Conservation (phyloP, 2,329 filamentous ascomycete genomes). For the Trichoderma sp. region DNA sequence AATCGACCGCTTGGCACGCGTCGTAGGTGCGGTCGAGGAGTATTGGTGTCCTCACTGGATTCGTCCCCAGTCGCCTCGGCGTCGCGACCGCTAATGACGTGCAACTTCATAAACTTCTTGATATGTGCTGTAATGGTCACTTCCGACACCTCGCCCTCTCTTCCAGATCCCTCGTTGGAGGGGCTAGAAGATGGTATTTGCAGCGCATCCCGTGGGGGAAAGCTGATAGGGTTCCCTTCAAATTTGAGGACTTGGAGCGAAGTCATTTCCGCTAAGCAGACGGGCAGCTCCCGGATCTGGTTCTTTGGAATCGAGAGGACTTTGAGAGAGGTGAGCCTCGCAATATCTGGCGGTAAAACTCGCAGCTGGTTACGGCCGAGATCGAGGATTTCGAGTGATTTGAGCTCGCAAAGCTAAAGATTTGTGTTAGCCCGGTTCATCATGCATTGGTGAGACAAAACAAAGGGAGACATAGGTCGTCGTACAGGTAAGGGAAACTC, state of each 20-base stretch:
- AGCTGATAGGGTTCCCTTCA: slow-evolving; percentile 82
- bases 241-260: slow-evolving; percentile 89
- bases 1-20: slow-evolving; percentile 67
- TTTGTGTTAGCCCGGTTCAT: slow-evolving; percentile 31
- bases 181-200: slow-evolving; percentile 61
- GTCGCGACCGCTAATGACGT: slow-evolving; percentile 56
- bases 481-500: slow-evolving; percentile 63
- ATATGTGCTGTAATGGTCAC: slow-evolving; percentile 63
- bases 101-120: slow-evolving; percentile 63
- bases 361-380: slow-evolving; percentile 85
- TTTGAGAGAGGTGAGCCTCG: slow-evolving; percentile 80
- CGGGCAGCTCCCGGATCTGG: slow-evolving; percentile 79
- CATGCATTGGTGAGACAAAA: not conserved
- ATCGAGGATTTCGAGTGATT: slow-evolving; percentile 88
- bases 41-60: slow-evolving; percentile 76
- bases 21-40: slow-evolving; percentile 70
- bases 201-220: slow-evolving; percentile 73
- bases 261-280: slow-evolving; percentile 85
- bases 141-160: slow-evolving; percentile 67
- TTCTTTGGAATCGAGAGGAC: slow-evolving; percentile 89
- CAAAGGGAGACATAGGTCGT: slow-evolving; percentile 25
- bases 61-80: slow-evolving; percentile 63
- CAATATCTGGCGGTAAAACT: slow-evolving; percentile 76
- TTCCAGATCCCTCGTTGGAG: slow-evolving; percentile 56
- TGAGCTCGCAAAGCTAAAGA: slow-evolving; percentile 77